A percentile compares a stretch with the other conserved stretches of the same genome.
These are phyloP conservation scores for Cicer bijugum DNA, from an alignment of 306 rosid genomes.

Conservation along the genomic window DNA sequence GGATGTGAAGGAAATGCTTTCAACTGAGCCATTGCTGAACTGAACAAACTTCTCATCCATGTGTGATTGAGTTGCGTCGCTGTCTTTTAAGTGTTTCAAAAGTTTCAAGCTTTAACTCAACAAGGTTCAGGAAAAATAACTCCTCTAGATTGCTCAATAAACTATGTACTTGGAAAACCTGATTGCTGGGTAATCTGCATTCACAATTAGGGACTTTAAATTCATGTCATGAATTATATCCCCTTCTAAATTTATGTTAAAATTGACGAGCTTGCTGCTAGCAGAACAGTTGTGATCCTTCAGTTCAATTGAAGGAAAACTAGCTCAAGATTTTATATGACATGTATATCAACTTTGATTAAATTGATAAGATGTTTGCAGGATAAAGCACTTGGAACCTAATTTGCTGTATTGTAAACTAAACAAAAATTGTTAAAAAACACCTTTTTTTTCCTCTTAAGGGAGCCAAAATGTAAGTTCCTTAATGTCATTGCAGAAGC, in stretches of 20 bases:
- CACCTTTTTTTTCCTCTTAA: neutral
- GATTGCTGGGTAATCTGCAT: neutral
- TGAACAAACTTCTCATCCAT: neutral
- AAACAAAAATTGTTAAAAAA: constrained; percentile 4
- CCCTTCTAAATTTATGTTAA: neutral
- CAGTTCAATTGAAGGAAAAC: constrained; percentile 13
- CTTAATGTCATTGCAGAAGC: constrained; percentile 1
- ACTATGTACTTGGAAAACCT: constrained; percentile 14
- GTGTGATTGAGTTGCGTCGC: neutral
- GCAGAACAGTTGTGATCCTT: constrained; percentile 1
- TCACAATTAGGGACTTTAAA: constrained; percentile 10
- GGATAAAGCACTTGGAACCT: constrained; percentile 21
- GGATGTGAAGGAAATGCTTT: constrained; percentile 56
- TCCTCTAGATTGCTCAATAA: neutral
- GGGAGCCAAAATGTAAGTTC: neutral
- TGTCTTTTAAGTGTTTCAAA: neutral
- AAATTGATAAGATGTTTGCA: constrained; percentile 17
- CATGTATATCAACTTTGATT: constrained; percentile 3
- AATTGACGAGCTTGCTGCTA: neutral
- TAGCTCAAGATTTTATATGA: neutral
- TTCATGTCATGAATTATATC: neutral
- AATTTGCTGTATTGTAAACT: neutral
- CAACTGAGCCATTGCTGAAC: constrained; percentile 62
- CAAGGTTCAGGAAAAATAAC: no score
- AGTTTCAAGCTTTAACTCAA: constrained; percentile 1